Evolutionary conservation across 345 rosid species (phyloP).

Genomic region (Raphanus sativus): DNA sequence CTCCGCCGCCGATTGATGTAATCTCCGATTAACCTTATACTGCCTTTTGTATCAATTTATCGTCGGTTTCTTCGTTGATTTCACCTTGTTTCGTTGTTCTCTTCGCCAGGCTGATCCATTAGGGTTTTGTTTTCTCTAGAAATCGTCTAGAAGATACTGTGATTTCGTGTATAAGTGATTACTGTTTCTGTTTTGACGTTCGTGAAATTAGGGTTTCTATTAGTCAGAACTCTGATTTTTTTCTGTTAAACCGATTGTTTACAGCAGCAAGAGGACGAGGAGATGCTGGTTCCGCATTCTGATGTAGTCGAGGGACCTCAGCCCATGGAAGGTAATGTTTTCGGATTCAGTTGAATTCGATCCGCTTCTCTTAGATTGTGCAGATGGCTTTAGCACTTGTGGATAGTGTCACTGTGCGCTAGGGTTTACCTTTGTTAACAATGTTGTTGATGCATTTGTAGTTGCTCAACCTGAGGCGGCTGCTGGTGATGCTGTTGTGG

Average conservation of each 20-base stretch:
- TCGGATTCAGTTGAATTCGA: slow-evolving; percentile 31
- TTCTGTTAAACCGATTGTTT: slow-evolving; percentile 8
- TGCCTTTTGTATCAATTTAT: slow-evolving; percentile 22
- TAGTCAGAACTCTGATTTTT: slow-evolving; percentile 20
- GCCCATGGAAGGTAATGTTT: slow-evolving; percentile 68
- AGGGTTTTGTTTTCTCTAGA: slow-evolving; percentile 27
- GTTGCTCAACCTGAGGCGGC: slow-evolving; percentile 64
- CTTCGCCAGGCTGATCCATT: slow-evolving; percentile 9
- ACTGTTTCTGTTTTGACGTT: slow-evolving; percentile 5
- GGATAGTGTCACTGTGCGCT: slow-evolving; percentile 31
- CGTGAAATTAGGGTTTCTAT: slow-evolving; percentile 26
- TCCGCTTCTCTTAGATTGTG: not conserved
- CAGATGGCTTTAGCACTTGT: slow-evolving; percentile 7
- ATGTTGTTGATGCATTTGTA: slow-evolving; percentile 29
- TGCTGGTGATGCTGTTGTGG: slow-evolving; percentile 40
- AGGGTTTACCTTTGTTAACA: slow-evolving; percentile 27
- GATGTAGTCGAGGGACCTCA: slow-evolving; percentile 85
- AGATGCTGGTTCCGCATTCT: slow-evolving; percentile 93
- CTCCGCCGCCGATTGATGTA: slow-evolving; percentile 84
- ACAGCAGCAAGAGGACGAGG: slow-evolving; percentile 87
- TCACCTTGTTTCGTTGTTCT: slow-evolving; percentile 1
- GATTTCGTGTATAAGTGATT: slow-evolving; percentile 20
- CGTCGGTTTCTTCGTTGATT: slow-evolving; percentile 5
- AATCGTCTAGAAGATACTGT: slow-evolving; percentile 12
- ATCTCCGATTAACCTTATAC: slow-evolving; percentile 26